Base-by-base conservation (phyloP, 805 yeast genomes). In the Cyberlindnera amylophila region DNA sequence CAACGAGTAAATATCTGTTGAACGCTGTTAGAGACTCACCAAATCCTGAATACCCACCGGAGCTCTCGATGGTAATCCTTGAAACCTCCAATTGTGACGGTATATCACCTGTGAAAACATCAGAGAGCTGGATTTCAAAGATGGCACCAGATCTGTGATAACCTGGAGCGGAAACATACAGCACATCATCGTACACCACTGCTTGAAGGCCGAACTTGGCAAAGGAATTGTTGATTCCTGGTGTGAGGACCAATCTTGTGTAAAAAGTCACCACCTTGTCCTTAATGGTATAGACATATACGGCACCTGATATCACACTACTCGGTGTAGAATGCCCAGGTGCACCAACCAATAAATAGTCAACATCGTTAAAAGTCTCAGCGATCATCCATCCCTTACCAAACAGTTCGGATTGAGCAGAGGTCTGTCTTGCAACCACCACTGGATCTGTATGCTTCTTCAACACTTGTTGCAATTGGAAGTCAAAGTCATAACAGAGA, bases 121-220 rank as follows among this genome's bases (percentile, higher is more conserved):
- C 51, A 37, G 32, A 29, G 38, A 72, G 42, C 3, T 59, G 42
- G 1, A 74, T 42, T 28, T 53, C 50, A 71, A 79, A 79, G 4
- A 80, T 59, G 0, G 72, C 70, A 21, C 58, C 58, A 27, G 24
- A 9, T 1, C 80, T 82, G 1, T 79, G 81, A 41, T 57, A 56
- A 3, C 74, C 75, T 1, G 77, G 74, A 0, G 78, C 68, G 0
- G 77, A 63, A 3, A 74, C 51, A 38, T 60, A 61, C 17, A 74
- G 51, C 7, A 16, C 14, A 6, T 51, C 47, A 13, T 49, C 48
- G 17, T 48, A 39, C 1, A 29, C 39, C 23, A 38, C 41, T 2
- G 27, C 48, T 1, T 21, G 10, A 3, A 11, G 16, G 1, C 60
- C 58, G 37, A 56, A 54, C 14, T 47, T 46, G 6, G 55, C 38